Base-by-base conservation (phyloP, 257 asterid genomes). In the Nicotiana otophora region DNA sequence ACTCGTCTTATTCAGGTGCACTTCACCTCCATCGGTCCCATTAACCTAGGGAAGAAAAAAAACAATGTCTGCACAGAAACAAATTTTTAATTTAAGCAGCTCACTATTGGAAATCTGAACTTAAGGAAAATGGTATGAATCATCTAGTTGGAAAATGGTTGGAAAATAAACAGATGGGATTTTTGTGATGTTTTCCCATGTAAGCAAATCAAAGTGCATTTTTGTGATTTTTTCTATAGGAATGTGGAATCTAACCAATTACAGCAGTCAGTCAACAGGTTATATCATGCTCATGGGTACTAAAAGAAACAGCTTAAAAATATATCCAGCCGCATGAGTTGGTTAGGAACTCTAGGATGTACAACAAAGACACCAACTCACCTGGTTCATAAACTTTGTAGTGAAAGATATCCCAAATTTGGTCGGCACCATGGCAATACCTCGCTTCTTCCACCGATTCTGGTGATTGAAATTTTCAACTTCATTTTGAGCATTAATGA, bases 371-470 rank as follows among this genome's bases (percentile, higher is more conserved):
- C 46, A 28, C 12, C 63, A 86, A 85, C 6, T 70, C 85, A 92
- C 99, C 98, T 96, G 99, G 90, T 96, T 96, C 98, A 94, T 90
- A 84, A 92, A 94, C 84, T 96, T 96, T 8, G 92, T 54, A 66
- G 98, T 94, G 83, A 96, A 96, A 82, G 99, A 90, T 84, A 96
- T 94, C 85, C 99, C 99, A 87, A 96, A 96, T 87, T 91, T 93
- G 61, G 98, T 96, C 65, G 99, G 98, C 68, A 96, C 83, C 65
- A 96, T 85, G 62, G 98, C 92, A 51, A 94, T 85, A 79, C 99
- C 99, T 15, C 98, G 96, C 89, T 96, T 96, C 85, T 88, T 94
- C 96, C 98, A 96, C 78, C 98, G 89, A 81, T 92, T 94, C 8
- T 87, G 85, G 87, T 78, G 81, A 85, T 96, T 96, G 85, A 96